Evolutionary conservation across 2,329 filamentous ascomycete species (phyloP).

Genomic region (Aurifilum marmelostoma): DNA sequence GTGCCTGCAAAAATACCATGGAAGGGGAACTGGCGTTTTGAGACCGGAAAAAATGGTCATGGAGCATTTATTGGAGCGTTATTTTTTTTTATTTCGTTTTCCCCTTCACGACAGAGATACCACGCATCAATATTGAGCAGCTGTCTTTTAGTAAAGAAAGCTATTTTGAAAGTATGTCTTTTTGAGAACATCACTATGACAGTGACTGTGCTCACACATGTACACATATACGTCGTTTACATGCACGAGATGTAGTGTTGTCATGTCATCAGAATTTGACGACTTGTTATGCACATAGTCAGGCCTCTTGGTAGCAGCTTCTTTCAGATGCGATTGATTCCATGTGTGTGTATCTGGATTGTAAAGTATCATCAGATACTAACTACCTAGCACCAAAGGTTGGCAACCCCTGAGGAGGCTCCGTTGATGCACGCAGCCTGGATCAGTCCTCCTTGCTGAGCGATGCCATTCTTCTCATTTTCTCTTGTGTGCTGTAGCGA

Average conservation of each 20-base stretch:
- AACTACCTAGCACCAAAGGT: neutral
- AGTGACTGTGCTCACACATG: neutral
- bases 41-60: neutral
- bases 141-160: constrained; percentile 18
- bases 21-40: neutral
- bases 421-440: neutral
- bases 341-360: neutral
- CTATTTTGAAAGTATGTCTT: constrained; percentile 15
- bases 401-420: neutral
- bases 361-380: neutral
- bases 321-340: neutral
- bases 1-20: neutral
- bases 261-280: neutral
- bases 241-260: neutral
- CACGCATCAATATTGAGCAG: constrained; percentile 24
- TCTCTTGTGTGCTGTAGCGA: neutral
- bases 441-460: neutral
- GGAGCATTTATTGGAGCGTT: constrained; percentile 27
- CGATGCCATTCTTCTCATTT: neutral
- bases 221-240: neutral
- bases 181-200: constrained; percentile 11
- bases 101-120: constrained; percentile 23
- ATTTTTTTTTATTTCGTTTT: neutral
- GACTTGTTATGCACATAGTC: neutral
- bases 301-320: neutral